These are phyloP conservation scores for Malus domestica DNA, from an alignment of 306 rosid species.

Conservation along the genomic window DNA sequence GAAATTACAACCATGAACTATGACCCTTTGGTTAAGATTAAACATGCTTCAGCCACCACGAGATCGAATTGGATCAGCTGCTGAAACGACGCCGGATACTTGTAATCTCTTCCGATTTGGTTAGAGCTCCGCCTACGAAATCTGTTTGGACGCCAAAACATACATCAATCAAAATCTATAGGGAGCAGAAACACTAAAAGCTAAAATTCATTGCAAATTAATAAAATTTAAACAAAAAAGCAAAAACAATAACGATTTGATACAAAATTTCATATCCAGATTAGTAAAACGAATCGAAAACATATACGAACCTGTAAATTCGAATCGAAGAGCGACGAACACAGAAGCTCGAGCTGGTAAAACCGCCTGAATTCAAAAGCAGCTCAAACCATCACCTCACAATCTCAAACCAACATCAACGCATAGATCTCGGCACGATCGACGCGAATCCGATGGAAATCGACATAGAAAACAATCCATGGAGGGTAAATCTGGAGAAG, in stretches of 20 bases:
- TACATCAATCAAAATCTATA: not conserved
- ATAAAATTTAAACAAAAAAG: not conserved
- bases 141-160: not conserved
- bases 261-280: too few species aligned
- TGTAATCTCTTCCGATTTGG: not conserved
- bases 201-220: not conserved
- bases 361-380: not conserved
- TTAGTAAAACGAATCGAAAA: not conserved
- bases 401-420: not conserved
- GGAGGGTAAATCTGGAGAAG: not conserved
- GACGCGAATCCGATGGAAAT: not conserved
- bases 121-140: not conserved
- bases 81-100: not conserved
- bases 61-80: not conserved
- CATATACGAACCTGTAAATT: not conserved
- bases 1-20: not conserved
- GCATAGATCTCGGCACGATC: slow-evolving; percentile 13
- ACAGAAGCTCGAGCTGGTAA: not conserved
- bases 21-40: too few species aligned
- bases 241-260: not conserved
- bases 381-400: not conserved
- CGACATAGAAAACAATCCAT: not conserved
- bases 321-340: not conserved
- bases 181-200: not conserved
- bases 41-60: not conserved